Percentiles rank a stretch among this genome's conserved stretches.
Conservation (phyloP, 140 eudicot species). For the Erigeron philadelphicus region DNA sequence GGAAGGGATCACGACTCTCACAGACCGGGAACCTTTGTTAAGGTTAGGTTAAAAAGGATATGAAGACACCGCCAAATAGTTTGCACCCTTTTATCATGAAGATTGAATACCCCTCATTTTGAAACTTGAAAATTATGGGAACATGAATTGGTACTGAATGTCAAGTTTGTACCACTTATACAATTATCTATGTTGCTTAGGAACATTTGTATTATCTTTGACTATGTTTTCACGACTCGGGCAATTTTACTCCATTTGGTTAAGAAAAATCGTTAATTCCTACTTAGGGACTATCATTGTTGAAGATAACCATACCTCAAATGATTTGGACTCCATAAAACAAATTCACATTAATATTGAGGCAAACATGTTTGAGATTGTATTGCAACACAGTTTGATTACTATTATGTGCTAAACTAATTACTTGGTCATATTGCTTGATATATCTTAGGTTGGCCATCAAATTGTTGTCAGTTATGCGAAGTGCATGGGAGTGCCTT, state of each 20-base stretch:
- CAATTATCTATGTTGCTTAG: not conserved
- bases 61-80: constrained; percentile 68
- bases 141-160: not conserved
- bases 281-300: not conserved
- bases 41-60: constrained; percentile 67
- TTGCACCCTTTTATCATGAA: constrained; percentile 65
- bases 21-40: constrained; percentile 59
- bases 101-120: constrained; percentile 60
- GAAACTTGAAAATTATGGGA: constrained; percentile 18
- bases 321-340: not conserved
- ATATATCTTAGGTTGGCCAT: constrained; percentile 73
- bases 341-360: not conserved
- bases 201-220: not conserved
- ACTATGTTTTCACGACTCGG: not conserved
- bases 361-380: not conserved
- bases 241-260: not conserved
- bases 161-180: not conserved
- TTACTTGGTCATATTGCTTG: not conserved
- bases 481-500: constrained; percentile 91
- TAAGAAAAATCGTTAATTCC: not conserved
- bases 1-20: constrained; percentile 84
- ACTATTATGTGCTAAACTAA: constrained; percentile 14
- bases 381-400: not conserved
- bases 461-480: constrained; percentile 89
- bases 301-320: not conserved